A percentile compares a stretch with the other conserved stretches of the same genome.
These are phyloP conservation scores for Alnus rubra DNA, from an alignment of 306 rosid species.

Conservation along the genomic window DNA sequence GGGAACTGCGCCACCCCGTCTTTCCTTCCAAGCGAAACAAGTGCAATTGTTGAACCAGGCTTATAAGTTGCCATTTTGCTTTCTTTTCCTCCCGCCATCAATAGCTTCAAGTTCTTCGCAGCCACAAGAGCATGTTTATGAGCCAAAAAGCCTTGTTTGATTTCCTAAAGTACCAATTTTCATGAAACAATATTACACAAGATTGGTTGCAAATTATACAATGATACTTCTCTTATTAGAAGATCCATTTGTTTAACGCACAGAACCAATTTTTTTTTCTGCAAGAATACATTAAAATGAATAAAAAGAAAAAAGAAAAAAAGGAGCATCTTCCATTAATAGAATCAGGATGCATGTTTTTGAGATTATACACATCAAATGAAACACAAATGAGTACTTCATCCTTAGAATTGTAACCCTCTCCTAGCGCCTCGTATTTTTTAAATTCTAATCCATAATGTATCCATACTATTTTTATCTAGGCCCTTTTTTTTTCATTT, in stretches of 20 bases:
- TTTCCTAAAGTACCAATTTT: slow-evolving; percentile 52
- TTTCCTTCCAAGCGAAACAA: slow-evolving; percentile 73
- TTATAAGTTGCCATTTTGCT: slow-evolving; percentile 44
- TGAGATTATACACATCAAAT: slow-evolving; percentile 16
- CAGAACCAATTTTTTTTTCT: slow-evolving; percentile 1
- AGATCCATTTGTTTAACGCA: slow-evolving; percentile 2
- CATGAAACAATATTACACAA: slow-evolving; percentile 19
- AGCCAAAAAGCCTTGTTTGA: slow-evolving; percentile 77
- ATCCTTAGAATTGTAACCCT: too few relatives aligned
- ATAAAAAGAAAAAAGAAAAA: background rate
- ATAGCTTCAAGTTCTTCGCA: slow-evolving; percentile 58
- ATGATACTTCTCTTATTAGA: background rate
- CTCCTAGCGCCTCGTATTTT: too few relatives aligned
- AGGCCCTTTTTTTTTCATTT: too few relatives aligned
- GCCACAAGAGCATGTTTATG: slow-evolving; percentile 65
- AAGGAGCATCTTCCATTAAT: background rate
- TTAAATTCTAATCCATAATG: too few relatives aligned
- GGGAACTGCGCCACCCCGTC: slow-evolving; percentile 73
- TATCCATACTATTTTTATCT: too few relatives aligned
- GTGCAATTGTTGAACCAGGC: slow-evolving; percentile 46
- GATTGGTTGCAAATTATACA: background rate
- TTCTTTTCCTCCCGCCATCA: slow-evolving; percentile 49
- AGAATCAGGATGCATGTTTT: slow-evolving; percentile 4
- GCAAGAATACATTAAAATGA: slow-evolving; percentile 4
- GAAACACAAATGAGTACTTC: too few relatives aligned